A percentile compares a stretch with the other conserved stretches of the same genome.
Evolutionary conservation across 2,329 filamentous ascomycete genomes (phyloP).

Genomic region (Ophiocordyceps unilateralis): DNA sequence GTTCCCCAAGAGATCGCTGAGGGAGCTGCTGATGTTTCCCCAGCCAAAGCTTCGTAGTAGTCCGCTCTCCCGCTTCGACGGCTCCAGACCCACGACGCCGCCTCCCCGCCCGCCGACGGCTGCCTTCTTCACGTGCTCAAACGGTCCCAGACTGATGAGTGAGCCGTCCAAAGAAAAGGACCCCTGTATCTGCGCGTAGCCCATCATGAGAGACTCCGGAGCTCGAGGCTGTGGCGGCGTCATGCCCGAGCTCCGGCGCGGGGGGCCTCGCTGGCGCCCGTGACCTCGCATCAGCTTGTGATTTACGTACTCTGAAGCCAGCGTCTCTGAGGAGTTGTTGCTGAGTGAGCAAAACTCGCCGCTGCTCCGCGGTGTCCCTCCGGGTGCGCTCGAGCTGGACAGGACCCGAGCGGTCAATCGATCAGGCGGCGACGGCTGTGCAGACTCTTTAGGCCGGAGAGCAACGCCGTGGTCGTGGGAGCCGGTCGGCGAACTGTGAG

Average conservation of each 20-base stretch:
- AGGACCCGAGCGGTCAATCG: conserved; percentile 49
- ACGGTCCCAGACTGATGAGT: conserved; percentile 71
- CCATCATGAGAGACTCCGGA: conserved; percentile 89
- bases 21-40: conserved; percentile 71
- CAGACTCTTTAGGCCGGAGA: conserved; percentile 23
- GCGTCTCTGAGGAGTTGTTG: conserved; percentile 85
- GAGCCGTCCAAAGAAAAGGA: conserved; percentile 87
- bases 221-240: conserved; percentile 25
- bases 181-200: conserved; percentile 84
- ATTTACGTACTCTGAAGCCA: conserved; percentile 73
- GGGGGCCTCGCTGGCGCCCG: conserved; percentile 22
- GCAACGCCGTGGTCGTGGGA: conserved; percentile 19
- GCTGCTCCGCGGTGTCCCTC: conserved; percentile 73
- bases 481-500: conserved; percentile 21
- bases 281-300: conserved; percentile 21
- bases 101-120: conserved; percentile 77
- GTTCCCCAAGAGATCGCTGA: conserved; percentile 73
- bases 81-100: conserved; percentile 68
- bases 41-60: conserved; percentile 75
- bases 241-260: conserved; percentile 28
- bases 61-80: conserved; percentile 55
- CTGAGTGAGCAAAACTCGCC: conserved; percentile 90
- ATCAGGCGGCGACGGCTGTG: conserved; percentile 37
- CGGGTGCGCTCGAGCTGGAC: conserved; percentile 55
- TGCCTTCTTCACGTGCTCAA: conserved; percentile 93